Evolutionary conservation across 768 basidiomycete species (phyloP), one percentile per base, ranked within the genome.

Genomic region (Suillus occidentalis): DNA sequence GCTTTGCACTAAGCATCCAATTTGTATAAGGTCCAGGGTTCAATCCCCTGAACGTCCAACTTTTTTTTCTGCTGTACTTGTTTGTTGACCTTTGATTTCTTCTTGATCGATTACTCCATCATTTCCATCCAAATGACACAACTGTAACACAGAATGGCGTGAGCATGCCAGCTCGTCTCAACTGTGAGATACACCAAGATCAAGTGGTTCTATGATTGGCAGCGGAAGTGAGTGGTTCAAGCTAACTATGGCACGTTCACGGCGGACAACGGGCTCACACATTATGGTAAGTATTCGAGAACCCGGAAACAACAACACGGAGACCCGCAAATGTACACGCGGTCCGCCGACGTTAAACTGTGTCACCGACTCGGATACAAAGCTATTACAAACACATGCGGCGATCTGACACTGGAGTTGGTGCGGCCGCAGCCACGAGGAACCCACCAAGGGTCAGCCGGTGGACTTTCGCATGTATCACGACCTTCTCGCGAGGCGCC

Each of bases 11-110:
- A 36, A 71, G 66, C 60, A 65, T 59, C 50, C 60, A 63, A 68
- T 36, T 65, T 79, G 78, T 79, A 79, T 79, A 71, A 79, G 76
- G 78, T 77, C 78, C 77, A 77, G 77, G 77, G 77, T 78, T 78
- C 77, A 78, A 78, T 78, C 77, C 77, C 78, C 78, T 79, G 78
- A 70, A 75, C 70, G 78, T 79, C 78, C 78, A 67, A 69, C 62
- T n/a, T 67, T 76, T 75, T 76, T 76, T 63, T 9, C 34, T 18
- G 10, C 4, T 3, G 0, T 2, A 34, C 28, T 14, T 31, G 5
- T 34, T 20, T 45, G 9, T 45, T 31, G 31, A 31, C 31, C 3
- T 14, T 18, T 16, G 16, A 42, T 2, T 39, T 39, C 39, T 39
- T 4, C 39, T 39, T 39, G 39, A 39, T 31, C 31, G 28, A 28